Conservation (phyloP, 1,284 basidiomycete species). For the Ceraceosorus guamensis region DNA sequence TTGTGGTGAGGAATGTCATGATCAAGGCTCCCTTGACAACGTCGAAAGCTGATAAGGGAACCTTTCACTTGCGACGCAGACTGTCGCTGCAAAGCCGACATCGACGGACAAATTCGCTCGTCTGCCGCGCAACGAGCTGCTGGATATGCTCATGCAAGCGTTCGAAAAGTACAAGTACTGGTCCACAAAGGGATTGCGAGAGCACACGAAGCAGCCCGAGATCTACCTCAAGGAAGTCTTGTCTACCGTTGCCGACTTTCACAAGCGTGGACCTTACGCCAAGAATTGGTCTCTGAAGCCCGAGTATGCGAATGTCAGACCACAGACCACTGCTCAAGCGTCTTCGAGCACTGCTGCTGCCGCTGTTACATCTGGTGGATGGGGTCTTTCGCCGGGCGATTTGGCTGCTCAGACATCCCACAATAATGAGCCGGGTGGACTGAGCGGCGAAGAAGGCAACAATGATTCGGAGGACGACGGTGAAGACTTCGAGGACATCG, state of each 20-base stretch:
- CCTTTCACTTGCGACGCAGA: background rate
- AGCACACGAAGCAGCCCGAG: slow-evolving; percentile 82
- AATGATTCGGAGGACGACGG: slow-evolving; percentile 8
- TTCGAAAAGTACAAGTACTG: slow-evolving; percentile 76
- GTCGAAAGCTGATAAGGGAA: no score
- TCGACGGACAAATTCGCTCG: slow-evolving; percentile 67
- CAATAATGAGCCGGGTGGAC: background rate
- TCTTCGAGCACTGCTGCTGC: background rate
- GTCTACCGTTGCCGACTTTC: slow-evolving; percentile 68
- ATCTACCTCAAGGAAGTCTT: slow-evolving; percentile 82
- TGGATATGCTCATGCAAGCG: slow-evolving; percentile 72
- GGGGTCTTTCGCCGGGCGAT: no score
- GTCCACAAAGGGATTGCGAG: slow-evolving; percentile 71
- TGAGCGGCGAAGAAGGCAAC: background rate
- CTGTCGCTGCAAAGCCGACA: slow-evolving; percentile 16
- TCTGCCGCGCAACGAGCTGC: slow-evolving; percentile 77
- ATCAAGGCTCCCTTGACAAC: background rate
- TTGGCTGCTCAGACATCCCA: no score
- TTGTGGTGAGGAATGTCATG: slow-evolving; percentile 2
- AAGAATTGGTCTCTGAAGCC: slow-evolving; percentile 50
- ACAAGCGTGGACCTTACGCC: slow-evolving; percentile 64
- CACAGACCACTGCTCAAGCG: slow-evolving; percentile 9
- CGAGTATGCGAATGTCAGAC: slow-evolving; percentile 20
- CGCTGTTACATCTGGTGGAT: background rate
- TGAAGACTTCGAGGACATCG: slow-evolving; percentile 8